Conservation (phyloP, 371 early-diverging fungal species). For the Circinella umbellata region DNA sequence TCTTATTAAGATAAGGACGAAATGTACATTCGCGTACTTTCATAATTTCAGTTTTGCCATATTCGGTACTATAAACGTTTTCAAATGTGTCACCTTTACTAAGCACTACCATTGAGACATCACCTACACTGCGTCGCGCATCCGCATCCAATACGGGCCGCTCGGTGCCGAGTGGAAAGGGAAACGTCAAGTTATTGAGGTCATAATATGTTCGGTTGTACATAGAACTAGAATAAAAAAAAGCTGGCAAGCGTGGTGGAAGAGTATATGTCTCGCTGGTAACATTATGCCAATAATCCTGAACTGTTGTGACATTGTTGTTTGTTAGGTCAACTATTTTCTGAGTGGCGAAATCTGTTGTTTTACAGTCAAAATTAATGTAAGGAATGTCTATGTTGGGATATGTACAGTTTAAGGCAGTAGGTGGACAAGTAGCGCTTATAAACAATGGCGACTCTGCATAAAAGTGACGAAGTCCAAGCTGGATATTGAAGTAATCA, state of each 20-base stretch:
- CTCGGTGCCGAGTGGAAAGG: constrained; percentile 7
- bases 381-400: not conserved
- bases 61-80: no score
- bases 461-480: not conserved
- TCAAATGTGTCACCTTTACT: not conserved
- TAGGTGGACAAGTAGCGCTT: not conserved
- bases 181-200: constrained; percentile 19
- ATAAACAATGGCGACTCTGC: not conserved
- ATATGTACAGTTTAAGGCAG: constrained; percentile 12
- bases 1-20: constrained; percentile 1
- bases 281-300: not conserved
- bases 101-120: constrained; percentile 14
- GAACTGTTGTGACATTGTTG: constrained; percentile 3
- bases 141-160: constrained; percentile 15
- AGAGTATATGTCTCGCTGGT: not conserved
- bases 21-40: constrained; percentile 19
- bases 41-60: not conserved
- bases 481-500: not conserved
- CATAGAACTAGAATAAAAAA: constrained; percentile 35
- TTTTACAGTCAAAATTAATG: not conserved
- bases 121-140: constrained; percentile 27
- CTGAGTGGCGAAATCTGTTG: not conserved
- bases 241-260: constrained; percentile 10
- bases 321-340: not conserved
- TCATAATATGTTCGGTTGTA: constrained; percentile 29